phyloP scores from a whole-genome alignment of 306 rosid species.

The Hippophae tibetana region DNA sequence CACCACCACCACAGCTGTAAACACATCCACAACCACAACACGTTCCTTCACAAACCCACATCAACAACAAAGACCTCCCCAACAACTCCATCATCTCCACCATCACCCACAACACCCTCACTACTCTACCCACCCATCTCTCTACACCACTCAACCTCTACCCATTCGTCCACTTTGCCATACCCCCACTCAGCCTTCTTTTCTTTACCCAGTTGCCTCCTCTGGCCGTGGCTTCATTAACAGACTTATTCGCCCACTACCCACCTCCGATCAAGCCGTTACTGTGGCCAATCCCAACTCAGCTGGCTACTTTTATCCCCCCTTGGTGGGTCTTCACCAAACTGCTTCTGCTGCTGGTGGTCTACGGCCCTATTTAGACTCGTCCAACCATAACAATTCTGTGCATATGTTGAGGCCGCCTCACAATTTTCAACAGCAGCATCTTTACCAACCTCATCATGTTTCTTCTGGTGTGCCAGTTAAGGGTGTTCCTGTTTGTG shows the following conservation, averaged over 20 bases:
- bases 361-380: constrained; percentile 28
- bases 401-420: constrained; percentile 32
- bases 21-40: not conserved
- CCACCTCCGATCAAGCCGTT: constrained; percentile 24
- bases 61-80: constrained; percentile 15
- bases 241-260: constrained; percentile 19
- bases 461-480: constrained; percentile 14
- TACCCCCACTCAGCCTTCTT: constrained; percentile 24
- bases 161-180: constrained; percentile 26
- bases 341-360: constrained; percentile 12
- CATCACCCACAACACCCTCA: constrained; percentile 13
- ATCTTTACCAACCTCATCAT: constrained; percentile 23
- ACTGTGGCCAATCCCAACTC: constrained; percentile 31
- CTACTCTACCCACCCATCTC: constrained; percentile 21
- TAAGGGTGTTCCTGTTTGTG: constrained; percentile 32
- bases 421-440: constrained; percentile 25
- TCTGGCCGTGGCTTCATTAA: constrained; percentile 40
- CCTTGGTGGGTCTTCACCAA: constrained; percentile 27
- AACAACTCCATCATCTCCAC: constrained; percentile 26
- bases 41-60: constrained; percentile 13
- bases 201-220: constrained; percentile 49
- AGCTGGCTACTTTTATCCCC: constrained; percentile 25
- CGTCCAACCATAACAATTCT: constrained; percentile 27
- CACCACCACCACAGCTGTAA: not conserved
- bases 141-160: constrained; percentile 25